A percentile compares a stretch with the other conserved stretches of the same genome.
Conservation (phyloP, 192 early-diverging fungal species). For the Coemansia sp. region DNA sequence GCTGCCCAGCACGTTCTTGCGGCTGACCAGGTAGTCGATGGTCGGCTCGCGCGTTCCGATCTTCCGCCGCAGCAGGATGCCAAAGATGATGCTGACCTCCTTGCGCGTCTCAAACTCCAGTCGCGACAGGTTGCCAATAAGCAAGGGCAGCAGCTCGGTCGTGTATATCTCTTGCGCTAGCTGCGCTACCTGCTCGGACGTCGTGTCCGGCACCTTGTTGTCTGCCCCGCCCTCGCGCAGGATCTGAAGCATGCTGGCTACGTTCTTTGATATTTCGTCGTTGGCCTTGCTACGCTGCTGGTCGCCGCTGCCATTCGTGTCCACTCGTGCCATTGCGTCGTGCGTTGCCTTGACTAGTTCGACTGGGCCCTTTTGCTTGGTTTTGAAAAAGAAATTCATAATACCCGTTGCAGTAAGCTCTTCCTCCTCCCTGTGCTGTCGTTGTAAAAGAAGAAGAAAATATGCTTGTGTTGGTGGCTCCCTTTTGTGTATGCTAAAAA, state of each 20-base stretch:
- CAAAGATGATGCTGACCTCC: slow-evolving; percentile 98
- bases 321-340: slow-evolving; percentile 79
- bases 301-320: slow-evolving; percentile 56
- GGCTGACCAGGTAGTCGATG: slow-evolving; percentile 89
- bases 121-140: slow-evolving; percentile 87
- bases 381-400: slow-evolving; percentile 83
- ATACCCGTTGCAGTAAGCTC: slow-evolving; percentile 8
- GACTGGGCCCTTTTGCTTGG: slow-evolving; percentile 82
- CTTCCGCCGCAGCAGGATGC: slow-evolving; percentile 92
- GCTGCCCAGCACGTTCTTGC: slow-evolving; percentile 81
- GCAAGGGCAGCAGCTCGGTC: slow-evolving; percentile 84
- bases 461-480: slow-evolving; percentile 2
- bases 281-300: slow-evolving; percentile 76
- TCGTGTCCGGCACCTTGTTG: slow-evolving; percentile 52
- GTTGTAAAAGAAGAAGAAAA: not conserved
- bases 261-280: slow-evolving; percentile 97
- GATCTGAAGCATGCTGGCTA: slow-evolving; percentile 90
- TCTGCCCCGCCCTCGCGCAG: slow-evolving; percentile 94
- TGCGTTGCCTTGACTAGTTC: slow-evolving; percentile 88
- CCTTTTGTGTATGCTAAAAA: not conserved
- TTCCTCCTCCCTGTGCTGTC: not conserved
- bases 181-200: slow-evolving; percentile 90
- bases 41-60: slow-evolving; percentile 96
- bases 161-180: slow-evolving; percentile 96
- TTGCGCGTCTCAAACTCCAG: slow-evolving; percentile 95